phyloP scores from a whole-genome alignment of 2,329 filamentous ascomycete genomes.

The Nothophoma quercina region DNA sequence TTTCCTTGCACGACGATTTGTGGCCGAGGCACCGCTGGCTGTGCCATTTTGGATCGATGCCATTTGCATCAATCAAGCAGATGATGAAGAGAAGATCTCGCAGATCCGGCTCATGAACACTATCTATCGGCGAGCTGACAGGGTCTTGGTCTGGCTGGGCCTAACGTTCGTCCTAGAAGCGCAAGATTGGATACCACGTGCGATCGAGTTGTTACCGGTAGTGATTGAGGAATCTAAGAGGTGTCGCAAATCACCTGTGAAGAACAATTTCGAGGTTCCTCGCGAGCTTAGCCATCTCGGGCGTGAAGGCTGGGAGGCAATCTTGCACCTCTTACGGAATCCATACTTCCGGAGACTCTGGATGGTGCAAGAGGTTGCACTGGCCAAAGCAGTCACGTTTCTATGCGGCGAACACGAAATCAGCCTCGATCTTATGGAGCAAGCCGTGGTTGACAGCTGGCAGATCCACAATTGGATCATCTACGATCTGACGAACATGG shows the following conservation, averaged over 20 bases:
- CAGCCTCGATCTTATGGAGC: background rate
- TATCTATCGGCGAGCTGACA: conserved; percentile 15
- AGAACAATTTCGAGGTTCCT: background rate
- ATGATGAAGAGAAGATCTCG: conserved; percentile 12
- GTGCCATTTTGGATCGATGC: conserved; percentile 20
- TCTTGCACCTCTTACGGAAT: background rate
- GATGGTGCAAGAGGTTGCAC: conserved; percentile 1
- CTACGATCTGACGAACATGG: background rate
- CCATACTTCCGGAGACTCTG: conserved; percentile 5
- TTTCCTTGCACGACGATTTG: background rate
- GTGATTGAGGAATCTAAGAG: background rate
- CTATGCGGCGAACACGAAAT: conserved; percentile 8
- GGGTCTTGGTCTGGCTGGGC: conserved; percentile 17
- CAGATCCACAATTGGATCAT: background rate
- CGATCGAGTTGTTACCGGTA: background rate
- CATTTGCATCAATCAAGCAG: conserved; percentile 23
- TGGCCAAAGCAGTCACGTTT: background rate
- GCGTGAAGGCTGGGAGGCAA: conserved; percentile 5
- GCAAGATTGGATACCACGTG: conserved; percentile 1
- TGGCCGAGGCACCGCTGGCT: background rate
- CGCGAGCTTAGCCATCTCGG: conserved; percentile 6
- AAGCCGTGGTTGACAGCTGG: background rate
- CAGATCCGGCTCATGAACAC: conserved; percentile 19
- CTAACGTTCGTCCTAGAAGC: background rate
- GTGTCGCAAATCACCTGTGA: background rate